Conservation (phyloP, 2,329 filamentous ascomycete genomes). For the Xylaria sp. region DNA sequence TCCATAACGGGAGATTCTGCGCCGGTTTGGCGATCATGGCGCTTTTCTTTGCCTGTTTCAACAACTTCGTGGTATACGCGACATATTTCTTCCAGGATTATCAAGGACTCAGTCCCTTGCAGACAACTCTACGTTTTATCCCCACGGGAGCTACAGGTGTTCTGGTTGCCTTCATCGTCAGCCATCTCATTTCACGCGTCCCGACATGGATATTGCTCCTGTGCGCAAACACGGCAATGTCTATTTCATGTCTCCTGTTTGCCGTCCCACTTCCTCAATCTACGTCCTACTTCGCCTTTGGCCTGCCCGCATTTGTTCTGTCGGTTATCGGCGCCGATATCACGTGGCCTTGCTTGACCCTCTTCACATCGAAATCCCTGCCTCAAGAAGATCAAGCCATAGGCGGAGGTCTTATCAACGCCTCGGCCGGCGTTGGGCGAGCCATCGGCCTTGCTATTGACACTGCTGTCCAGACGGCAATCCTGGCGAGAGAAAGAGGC, state of each 20-base stretch:
- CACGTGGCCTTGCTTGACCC: constrained; percentile 67
- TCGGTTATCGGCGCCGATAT: constrained; percentile 71
- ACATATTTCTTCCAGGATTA: constrained; percentile 76
- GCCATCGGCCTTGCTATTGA: constrained; percentile 69
- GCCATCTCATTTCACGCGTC: constrained; percentile 61
- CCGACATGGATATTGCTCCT: constrained; percentile 63
- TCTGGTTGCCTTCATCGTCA: constrained; percentile 61
- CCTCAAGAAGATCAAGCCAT: constrained; percentile 69
- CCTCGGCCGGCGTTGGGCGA: constrained; percentile 68
- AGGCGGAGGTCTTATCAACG: constrained; percentile 71
- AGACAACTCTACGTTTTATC: constrained; percentile 72
- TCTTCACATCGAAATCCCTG: constrained; percentile 68
- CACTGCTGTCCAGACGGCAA: constrained; percentile 67
- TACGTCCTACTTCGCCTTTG: constrained; percentile 71
- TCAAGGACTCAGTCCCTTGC: constrained; percentile 64
- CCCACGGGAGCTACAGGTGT: constrained; percentile 67
- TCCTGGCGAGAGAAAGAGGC: constrained; percentile 57
- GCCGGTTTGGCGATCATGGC: constrained; percentile 69
- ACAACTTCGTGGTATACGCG: constrained; percentile 69
- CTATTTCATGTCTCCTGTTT: constrained; percentile 64
- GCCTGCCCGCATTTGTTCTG: constrained; percentile 69
- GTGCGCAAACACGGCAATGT: constrained; percentile 61
- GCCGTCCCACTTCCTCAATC: constrained; percentile 64
- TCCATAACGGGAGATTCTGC: constrained; percentile 63
- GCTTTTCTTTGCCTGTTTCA: constrained; percentile 71